Evolutionary conservation across 2,329 filamentous ascomycete species (phyloP).

Genomic region (Paecilomyces niveus): DNA sequence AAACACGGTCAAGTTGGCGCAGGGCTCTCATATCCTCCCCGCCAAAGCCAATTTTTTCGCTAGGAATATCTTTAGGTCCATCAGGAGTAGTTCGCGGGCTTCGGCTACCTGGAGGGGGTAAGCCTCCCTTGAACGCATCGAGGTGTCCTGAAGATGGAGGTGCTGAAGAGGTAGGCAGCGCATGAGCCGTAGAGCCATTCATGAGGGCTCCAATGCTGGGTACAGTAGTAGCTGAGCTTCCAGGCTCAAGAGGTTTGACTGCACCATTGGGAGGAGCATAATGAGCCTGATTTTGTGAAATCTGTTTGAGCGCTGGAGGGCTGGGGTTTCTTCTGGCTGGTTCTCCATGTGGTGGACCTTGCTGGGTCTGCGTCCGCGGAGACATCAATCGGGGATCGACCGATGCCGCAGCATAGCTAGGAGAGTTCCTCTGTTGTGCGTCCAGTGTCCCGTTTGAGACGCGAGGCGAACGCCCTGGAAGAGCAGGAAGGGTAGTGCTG

Average conservation of each 20-base stretch:
- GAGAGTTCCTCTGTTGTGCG: slow-evolving; percentile 20
- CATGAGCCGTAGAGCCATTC: slow-evolving; percentile 25
- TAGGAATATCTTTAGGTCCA: slow-evolving; percentile 49
- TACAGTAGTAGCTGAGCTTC: slow-evolving; percentile 36
- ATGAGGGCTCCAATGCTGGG: slow-evolving; percentile 48
- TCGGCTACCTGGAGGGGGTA: neutral
- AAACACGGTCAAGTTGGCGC: slow-evolving; percentile 55
- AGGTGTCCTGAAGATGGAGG: slow-evolving; percentile 17
- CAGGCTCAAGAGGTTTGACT: slow-evolving; percentile 18
- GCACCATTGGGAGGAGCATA: slow-evolving; percentile 11
- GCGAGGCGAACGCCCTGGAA: slow-evolving; percentile 21
- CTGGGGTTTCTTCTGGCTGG: slow-evolving; percentile 12
- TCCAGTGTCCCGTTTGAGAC: slow-evolving; percentile 18
- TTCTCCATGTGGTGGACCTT: slow-evolving; percentile 15
- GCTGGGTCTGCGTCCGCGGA: slow-evolving; percentile 21
- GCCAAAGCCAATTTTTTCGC: slow-evolving; percentile 50
- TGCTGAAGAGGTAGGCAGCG: slow-evolving; percentile 11
- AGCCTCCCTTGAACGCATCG: slow-evolving; percentile 5
- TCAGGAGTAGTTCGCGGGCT: slow-evolving; percentile 16
- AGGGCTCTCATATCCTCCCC: slow-evolving; percentile 59
- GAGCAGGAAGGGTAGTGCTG: slow-evolving; percentile 11
- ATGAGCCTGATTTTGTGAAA: slow-evolving; percentile 8
- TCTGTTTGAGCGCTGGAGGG: slow-evolving; percentile 21
- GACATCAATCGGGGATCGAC: slow-evolving; percentile 29
- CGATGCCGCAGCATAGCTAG: slow-evolving; percentile 15